Evolutionary conservation across 768 basidiomycete genomes (phyloP).

Genomic region (Lactarius hatsudake): DNA sequence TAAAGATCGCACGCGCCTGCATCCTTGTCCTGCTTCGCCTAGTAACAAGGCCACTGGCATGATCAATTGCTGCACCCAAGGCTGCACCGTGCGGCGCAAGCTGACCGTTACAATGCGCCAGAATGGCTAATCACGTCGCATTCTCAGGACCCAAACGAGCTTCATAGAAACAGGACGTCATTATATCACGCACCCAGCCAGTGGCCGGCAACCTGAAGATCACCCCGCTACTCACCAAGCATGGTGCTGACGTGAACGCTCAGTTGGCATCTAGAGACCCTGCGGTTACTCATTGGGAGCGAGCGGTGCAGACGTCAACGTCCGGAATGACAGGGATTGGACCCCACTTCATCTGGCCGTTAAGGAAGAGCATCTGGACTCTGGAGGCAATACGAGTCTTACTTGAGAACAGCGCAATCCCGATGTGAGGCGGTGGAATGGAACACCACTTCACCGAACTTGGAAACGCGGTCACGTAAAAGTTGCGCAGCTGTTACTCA

Average conservation of each 20-base stretch:
- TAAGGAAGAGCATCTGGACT: neutral
- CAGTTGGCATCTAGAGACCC: neutral
- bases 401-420: too few relatives aligned
- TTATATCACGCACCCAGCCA: too few relatives aligned
- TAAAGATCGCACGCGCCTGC: neutral
- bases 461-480: neutral
- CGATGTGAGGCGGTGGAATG: too few relatives aligned
- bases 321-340: neutral
- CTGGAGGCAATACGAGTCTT: too few relatives aligned
- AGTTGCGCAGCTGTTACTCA: neutral
- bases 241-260: neutral
- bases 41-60: too few relatives aligned
- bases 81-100: too few relatives aligned
- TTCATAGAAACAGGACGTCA: too few relatives aligned
- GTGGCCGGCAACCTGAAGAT: neutral
- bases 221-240: neutral
- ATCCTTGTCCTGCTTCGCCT: neutral
- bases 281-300: neutral
- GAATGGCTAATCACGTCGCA: neutral
- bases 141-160: neutral
- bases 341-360: neutral
- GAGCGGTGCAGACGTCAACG: neutral
- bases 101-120: neutral
- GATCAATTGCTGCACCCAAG: too few relatives aligned
- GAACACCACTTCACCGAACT: too few relatives aligned